phyloP scores from a whole-genome alignment of 1,284 basidiomycete genomes.

The Ustilago sp. region DNA sequence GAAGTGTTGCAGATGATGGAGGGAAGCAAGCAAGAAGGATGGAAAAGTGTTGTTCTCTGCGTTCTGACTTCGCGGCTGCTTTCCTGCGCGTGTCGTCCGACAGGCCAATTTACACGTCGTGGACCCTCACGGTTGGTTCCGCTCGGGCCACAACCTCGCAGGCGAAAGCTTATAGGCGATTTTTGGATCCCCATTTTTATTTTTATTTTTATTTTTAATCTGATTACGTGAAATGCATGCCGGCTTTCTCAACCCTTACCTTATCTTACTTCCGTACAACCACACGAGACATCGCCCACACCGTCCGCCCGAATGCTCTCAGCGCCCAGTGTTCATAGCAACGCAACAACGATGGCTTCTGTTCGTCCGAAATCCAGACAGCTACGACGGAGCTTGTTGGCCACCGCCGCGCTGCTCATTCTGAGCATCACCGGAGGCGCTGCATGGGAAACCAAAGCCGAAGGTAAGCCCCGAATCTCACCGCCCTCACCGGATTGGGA shows the following conservation, averaged over 20 bases:
- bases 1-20: neutral
- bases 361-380: neutral
- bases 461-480: slow-evolving; percentile 4
- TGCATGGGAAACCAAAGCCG: slow-evolving; percentile 31
- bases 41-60: slow-evolving; percentile 7
- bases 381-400: neutral
- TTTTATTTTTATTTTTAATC: neutral
- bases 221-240: neutral
- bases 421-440: neutral
- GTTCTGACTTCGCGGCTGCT: neutral
- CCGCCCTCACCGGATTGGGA: neutral
- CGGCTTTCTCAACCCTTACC: neutral
- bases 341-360: neutral
- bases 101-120: slow-evolving; percentile 16
- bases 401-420: neutral
- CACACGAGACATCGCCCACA: neutral
- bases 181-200: neutral
- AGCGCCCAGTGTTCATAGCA: neutral
- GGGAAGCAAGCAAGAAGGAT: neutral
- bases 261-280: neutral
- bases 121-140: slow-evolving; percentile 3
- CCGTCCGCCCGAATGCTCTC: neutral
- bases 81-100: slow-evolving; percentile 21
- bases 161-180: too few species aligned
- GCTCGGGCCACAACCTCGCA: slow-evolving; percentile 9